A percentile compares a stretch with the other conserved stretches of the same genome.
Conservation (phyloP, 306 rosid genomes). For the Cajanus cajan region DNA sequence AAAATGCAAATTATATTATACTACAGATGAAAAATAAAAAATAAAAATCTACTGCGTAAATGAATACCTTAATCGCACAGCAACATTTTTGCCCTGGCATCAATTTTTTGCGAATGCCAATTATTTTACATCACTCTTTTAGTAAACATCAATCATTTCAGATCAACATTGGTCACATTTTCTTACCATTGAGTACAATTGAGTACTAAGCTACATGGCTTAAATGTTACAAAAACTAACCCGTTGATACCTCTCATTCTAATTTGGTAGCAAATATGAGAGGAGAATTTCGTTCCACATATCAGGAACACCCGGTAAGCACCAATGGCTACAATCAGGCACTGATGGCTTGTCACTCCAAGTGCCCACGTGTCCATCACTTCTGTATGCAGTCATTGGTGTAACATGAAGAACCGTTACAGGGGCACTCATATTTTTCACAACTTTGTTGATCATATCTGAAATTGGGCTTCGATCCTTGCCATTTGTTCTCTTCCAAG, state of each 20-base stretch:
- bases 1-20: too few species aligned
- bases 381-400: constrained; percentile 70
- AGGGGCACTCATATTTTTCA: constrained; percentile 51
- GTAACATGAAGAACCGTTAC: constrained; percentile 63
- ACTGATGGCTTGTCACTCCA: constrained; percentile 83
- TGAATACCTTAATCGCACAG: too few species aligned
- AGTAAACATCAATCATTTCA: neutral
- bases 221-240: neutral
- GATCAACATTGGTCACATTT: neutral
- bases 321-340: constrained; percentile 97
- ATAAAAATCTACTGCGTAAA: too few species aligned
- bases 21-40: too few species aligned
- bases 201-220: neutral
- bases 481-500: constrained; percentile 59
- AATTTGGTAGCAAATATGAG: constrained; percentile 44
- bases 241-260: constrained; percentile 17
- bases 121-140: neutral
- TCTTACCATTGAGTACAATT: too few species aligned
- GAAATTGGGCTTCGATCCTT: constrained; percentile 59
- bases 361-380: constrained; percentile 81
- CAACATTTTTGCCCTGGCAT: neutral
- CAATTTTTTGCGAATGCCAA: neutral
- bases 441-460: constrained; percentile 54
- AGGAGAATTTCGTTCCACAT: constrained; percentile 92
- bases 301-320: constrained; percentile 98